Conservation (phyloP, 768 basidiomycete genomes). For the Lactifluus hygrophoroides region DNA sequence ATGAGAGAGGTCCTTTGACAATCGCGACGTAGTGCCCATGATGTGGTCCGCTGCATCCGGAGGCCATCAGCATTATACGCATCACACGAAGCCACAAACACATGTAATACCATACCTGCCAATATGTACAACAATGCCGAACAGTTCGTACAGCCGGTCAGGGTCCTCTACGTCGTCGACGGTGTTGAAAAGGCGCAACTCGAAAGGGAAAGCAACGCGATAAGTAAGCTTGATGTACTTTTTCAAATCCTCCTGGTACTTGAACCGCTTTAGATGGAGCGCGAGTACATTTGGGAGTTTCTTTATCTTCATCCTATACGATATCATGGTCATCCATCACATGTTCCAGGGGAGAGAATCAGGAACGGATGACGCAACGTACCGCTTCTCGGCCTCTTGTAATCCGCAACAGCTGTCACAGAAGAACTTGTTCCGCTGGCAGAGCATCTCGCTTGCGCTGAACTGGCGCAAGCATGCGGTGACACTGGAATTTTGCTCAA, state of each 20-base stretch:
- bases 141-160: constrained; percentile 88
- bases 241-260: constrained; percentile 88
- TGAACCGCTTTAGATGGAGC: constrained; percentile 96
- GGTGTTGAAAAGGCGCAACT: constrained; percentile 94
- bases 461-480: constrained; percentile 95
- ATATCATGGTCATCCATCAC: not conserved
- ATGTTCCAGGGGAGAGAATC: constrained; percentile 12
- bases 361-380: constrained; percentile 23
- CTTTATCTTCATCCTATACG: constrained; percentile 93
- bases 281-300: constrained; percentile 91
- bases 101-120: constrained; percentile 60
- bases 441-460: constrained; percentile 97
- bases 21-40: constrained; percentile 98
- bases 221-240: constrained; percentile 94
- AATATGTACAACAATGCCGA: constrained; percentile 98
- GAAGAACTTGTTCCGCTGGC: constrained; percentile 96
- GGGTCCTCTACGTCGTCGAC: constrained; percentile 88
- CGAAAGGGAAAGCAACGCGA: constrained; percentile 92
- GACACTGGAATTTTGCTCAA: constrained; percentile 95
- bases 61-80: constrained; percentile 4
- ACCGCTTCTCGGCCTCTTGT: constrained; percentile 98
- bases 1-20: constrained; percentile 71
- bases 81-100: not conserved
- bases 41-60: constrained; percentile 71
- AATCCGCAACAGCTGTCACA: constrained; percentile 95